These are phyloP conservation scores for Kazachstania africana DNA, from an alignment of 805 yeast species.

Conservation along the genomic window DNA sequence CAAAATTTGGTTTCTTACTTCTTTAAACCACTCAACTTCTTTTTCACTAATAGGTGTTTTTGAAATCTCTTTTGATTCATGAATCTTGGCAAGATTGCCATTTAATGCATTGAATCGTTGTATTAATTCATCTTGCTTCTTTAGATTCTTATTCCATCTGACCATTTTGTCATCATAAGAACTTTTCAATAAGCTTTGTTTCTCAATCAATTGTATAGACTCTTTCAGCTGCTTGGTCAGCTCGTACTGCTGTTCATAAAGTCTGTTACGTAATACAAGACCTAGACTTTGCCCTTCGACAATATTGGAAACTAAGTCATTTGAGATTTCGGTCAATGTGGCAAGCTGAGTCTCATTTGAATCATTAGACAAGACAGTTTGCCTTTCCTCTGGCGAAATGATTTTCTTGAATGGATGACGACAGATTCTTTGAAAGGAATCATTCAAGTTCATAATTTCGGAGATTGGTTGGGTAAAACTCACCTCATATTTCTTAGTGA, in stretches of 20 bases:
- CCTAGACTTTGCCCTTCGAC: constrained; percentile 25
- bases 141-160: constrained; percentile 9
- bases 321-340: constrained; percentile 14
- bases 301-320: constrained; percentile 12
- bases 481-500: constrained; percentile 2
- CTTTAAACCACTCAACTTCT: constrained; percentile 37
- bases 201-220: constrained; percentile 15
- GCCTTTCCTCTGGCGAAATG: constrained; percentile 15
- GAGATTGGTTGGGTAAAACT: constrained; percentile 13
- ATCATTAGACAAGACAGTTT: constrained; percentile 11
- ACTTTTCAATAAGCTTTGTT: constrained; percentile 7
- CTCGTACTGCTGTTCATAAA: constrained; percentile 31
- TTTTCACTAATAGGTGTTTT: constrained; percentile 27
- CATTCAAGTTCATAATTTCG: constrained; percentile 12
- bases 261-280: constrained; percentile 26
- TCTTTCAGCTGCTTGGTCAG: constrained; percentile 30
- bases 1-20: constrained; percentile 26
- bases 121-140: constrained; percentile 26
- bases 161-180: constrained; percentile 8
- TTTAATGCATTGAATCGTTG: constrained; percentile 24
- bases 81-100: constrained; percentile 17
- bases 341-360: constrained; percentile 20
- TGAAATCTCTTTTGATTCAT: constrained; percentile 6
- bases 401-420: constrained; percentile 9
- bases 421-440: constrained; percentile 7